Percentiles rank a stretch among this genome's conserved stretches.
Conservation (phyloP, 257 asterid species). For the Solanum rostratum region DNA sequence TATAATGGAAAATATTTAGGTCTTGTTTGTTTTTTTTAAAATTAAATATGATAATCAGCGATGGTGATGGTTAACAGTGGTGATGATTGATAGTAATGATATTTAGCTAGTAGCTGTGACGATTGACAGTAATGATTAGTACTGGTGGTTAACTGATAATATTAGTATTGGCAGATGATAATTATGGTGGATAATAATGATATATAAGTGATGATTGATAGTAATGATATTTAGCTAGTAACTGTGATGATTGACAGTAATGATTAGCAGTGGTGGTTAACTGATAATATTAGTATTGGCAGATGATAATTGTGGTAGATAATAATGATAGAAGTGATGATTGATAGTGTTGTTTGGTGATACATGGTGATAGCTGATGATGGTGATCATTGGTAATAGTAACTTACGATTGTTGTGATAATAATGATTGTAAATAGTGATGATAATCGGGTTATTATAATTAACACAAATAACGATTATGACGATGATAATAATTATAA, state of each 20-base stretch:
- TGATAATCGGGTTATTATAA: neutral
- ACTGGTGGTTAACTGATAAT: neutral
- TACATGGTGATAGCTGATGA: neutral
- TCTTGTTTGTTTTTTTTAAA: neutral
- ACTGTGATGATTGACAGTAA: neutral
- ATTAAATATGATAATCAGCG: neutral
- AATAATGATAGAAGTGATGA: neutral
- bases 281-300: neutral
- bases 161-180: neutral
- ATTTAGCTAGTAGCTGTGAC: neutral
- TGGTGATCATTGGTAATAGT: neutral
- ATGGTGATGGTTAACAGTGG: neutral
- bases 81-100: neutral
- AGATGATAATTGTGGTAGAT: neutral
- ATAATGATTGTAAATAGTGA: neutral
- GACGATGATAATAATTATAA: neutral
- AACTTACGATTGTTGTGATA: too few relatives aligned
- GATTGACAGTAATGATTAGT: neutral
- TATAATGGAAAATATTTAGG: neutral
- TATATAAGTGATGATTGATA: neutral
- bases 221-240: neutral
- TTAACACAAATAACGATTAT: neutral
- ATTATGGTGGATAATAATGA: neutral
- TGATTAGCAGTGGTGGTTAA: accelerated
- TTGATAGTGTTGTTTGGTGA: neutral